A percentile compares a stretch with the other conserved stretches of the same genome.
These are phyloP conservation scores for Loxodes magnus DNA, from an alignment of 73 alveolate genomes.

Conservation along the genomic window DNA sequence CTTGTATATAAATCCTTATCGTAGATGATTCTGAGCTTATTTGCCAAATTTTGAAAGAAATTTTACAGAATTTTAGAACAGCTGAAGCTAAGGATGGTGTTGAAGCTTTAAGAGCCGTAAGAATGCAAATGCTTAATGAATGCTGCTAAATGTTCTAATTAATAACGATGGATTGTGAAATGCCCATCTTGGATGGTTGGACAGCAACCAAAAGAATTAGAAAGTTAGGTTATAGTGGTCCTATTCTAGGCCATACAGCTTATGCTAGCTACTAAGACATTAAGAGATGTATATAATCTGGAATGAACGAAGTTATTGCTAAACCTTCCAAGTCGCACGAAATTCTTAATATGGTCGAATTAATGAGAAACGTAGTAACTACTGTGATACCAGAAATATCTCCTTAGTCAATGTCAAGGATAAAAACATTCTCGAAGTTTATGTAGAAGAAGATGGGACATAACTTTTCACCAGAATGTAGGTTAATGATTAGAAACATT, in stretches of 20 bases:
- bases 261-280: background rate
- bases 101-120: background rate
- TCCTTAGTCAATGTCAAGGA: no score
- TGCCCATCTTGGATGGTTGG: background rate
- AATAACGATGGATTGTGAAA: background rate
- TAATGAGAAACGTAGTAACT: no score
- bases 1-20: background rate
- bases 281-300: background rate
- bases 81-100: background rate
- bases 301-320: background rate
- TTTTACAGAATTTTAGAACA: background rate
- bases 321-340: no score
- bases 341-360: no score
- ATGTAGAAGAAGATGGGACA: no score
- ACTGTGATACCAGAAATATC: no score
- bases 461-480: no score
- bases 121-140: background rate
- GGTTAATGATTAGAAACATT: no score
- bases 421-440: no score
- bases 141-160: background rate
- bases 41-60: background rate
- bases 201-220: background rate
- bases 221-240: background rate
- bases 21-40: background rate
- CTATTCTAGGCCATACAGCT: background rate